Percentiles rank a stretch among this genome's conserved stretches.
Conservation (phyloP, 257 asterid genomes). For the Forsythia viridissima region DNA sequence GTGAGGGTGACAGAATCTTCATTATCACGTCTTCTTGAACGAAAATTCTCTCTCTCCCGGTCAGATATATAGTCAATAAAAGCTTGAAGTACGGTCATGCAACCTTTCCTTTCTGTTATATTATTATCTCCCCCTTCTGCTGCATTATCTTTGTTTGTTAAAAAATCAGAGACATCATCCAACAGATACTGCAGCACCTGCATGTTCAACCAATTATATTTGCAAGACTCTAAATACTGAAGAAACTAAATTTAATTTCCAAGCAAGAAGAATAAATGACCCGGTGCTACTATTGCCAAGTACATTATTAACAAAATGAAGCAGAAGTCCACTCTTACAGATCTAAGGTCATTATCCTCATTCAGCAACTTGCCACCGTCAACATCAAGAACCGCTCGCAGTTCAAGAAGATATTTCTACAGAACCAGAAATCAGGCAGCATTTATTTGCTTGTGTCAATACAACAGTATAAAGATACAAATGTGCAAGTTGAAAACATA, state of each 20-base stretch:
- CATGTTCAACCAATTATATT: constrained; percentile 25
- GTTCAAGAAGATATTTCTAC: constrained; percentile 92
- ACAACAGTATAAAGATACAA: constrained; percentile 10
- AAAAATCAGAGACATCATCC: constrained; percentile 86
- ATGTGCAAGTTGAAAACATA: constrained; percentile 2
- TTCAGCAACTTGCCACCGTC: constrained; percentile 93
- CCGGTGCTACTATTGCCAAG: background rate
- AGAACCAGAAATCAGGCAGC: constrained; percentile 22
- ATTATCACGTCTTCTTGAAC: constrained; percentile 74
- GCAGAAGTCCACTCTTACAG: constrained; percentile 57
- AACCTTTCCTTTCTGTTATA: constrained; percentile 54
- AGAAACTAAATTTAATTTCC: background rate
- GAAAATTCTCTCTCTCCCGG: constrained; percentile 83
- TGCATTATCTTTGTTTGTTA: constrained; percentile 48
- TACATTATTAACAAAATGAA: constrained; percentile 8
- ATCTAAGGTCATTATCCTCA: constrained; percentile 89
- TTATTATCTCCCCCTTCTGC: constrained; percentile 36
- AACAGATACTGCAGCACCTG: constrained; percentile 91
- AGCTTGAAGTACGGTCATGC: constrained; percentile 59
- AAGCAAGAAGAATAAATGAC: constrained; percentile 8
- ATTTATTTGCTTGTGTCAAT: constrained; percentile 15
- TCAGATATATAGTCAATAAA: constrained; percentile 80
- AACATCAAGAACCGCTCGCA: constrained; percentile 83
- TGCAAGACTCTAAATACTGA: constrained; percentile 6
- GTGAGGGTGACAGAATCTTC: constrained; percentile 90